phyloP scores from a whole-genome alignment of 2,329 filamentous ascomycete species.

The Alternaria brassicicola region DNA sequence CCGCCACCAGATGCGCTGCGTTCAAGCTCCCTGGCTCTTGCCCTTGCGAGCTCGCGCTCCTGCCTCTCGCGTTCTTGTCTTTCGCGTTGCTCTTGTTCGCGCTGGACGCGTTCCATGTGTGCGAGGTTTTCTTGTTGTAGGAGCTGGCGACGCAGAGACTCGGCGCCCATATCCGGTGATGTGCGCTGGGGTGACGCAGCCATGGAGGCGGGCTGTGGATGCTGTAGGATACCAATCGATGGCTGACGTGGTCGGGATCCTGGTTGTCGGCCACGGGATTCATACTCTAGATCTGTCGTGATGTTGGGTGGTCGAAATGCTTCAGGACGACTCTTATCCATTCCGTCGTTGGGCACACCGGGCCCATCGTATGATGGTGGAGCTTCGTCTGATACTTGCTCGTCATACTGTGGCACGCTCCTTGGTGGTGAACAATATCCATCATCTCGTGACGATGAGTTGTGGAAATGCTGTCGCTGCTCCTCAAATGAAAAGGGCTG shows the following conservation, averaged over 20 bases:
- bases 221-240: slow-evolving; percentile 44
- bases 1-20: slow-evolving; percentile 42
- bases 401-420: slow-evolving; percentile 27
- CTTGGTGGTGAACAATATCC: slow-evolving; percentile 9
- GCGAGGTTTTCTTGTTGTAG: slow-evolving; percentile 43
- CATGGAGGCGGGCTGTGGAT: slow-evolving; percentile 49
- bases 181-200: slow-evolving; percentile 46
- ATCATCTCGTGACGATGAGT: slow-evolving; percentile 12
- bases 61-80: slow-evolving; percentile 33
- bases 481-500: slow-evolving; percentile 14
- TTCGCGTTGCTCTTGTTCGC: slow-evolving; percentile 35
- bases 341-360: slow-evolving; percentile 36
- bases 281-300: slow-evolving; percentile 24
- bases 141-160: slow-evolving; percentile 43
- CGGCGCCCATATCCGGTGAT: slow-evolving; percentile 46
- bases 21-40: slow-evolving; percentile 43
- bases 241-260: slow-evolving; percentile 39
- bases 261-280: slow-evolving; percentile 19
- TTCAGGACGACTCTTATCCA: slow-evolving; percentile 39
- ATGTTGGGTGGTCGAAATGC: slow-evolving; percentile 41
- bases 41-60: slow-evolving; percentile 40
- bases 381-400: slow-evolving; percentile 35
- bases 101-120: slow-evolving; percentile 40
- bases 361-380: slow-evolving; percentile 45
- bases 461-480: slow-evolving; percentile 21